Percentiles rank a stretch among this genome's conserved stretches.
Evolutionary conservation across 768 basidiomycete species (phyloP).

Genomic region (Tricholoma sp.): DNA sequence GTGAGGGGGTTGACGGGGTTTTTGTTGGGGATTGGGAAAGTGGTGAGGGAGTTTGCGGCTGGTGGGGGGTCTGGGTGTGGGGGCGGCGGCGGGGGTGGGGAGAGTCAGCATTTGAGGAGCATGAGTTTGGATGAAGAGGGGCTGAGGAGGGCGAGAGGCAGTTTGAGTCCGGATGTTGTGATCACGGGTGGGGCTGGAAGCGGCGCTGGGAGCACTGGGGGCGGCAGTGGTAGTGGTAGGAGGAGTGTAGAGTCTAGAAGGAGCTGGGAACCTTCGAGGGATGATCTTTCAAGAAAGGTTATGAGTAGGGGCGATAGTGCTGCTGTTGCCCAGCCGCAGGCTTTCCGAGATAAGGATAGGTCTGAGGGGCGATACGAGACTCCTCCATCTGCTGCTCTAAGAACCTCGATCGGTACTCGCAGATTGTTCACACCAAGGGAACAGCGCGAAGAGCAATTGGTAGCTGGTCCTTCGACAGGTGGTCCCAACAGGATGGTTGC

Average conservation of each 20-base stretch:
- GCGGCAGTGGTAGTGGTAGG: conserved; percentile 34
- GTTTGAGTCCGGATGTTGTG: conserved; percentile 22
- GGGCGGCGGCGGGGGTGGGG: conserved; percentile 20
- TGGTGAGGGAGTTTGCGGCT: conserved; percentile 50
- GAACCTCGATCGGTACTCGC: conserved; percentile 25
- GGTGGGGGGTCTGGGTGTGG: conserved; percentile 7
- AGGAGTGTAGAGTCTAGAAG: conserved; percentile 52
- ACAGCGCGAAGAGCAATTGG: conserved; percentile 38
- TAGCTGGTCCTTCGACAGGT: not conserved
- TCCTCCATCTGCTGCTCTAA: conserved; percentile 12
- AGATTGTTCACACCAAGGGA: conserved; percentile 57
- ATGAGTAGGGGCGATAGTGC: conserved; percentile 28
- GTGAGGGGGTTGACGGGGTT: conserved; percentile 74
- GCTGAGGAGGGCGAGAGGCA: conserved; percentile 21
- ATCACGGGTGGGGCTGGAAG: conserved; percentile 7
- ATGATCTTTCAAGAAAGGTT: conserved; percentile 32
- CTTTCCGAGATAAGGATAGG: conserved; percentile 19
- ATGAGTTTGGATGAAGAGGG: conserved; percentile 52
- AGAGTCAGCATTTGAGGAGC: conserved; percentile 39
- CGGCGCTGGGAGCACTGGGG: conserved; percentile 20
- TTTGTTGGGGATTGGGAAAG: conserved; percentile 67
- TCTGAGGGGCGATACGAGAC: conserved; percentile 14
- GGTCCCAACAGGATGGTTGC: conserved; percentile 22
- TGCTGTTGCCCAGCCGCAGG: conserved; percentile 24
- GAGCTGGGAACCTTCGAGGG: conserved; percentile 44